Conservation (phyloP, 2,329 filamentous ascomycete genomes). For the Akanthomyces dipterigenus region DNA sequence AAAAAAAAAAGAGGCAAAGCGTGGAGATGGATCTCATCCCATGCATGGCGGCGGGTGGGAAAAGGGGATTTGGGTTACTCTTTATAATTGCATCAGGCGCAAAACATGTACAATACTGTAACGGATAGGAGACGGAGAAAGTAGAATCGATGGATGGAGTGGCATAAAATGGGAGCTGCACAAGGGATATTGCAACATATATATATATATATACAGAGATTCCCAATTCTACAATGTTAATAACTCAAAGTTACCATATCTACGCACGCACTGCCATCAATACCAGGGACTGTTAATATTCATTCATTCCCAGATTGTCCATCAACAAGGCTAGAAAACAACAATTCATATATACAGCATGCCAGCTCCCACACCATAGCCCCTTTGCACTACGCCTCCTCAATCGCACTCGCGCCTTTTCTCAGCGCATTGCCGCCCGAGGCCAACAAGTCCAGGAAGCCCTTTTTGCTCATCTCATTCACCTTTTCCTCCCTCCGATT, state of each 20-base stretch:
- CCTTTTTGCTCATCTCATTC: constrained; percentile 94
- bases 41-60: no score
- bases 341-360: constrained; percentile 11
- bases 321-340: constrained; percentile 5
- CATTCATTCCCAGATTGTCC: constrained; percentile 9
- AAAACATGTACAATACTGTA: constrained; percentile 8
- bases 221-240: constrained; percentile 5
- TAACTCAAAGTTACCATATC: background rate
- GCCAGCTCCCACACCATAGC: background rate
- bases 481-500: constrained; percentile 77
- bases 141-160: background rate
- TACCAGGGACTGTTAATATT: background rate
- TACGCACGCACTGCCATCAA: background rate
- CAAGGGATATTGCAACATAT: constrained; percentile 1
- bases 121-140: background rate
- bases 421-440: constrained; percentile 54
- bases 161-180: background rate
- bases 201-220: constrained; percentile 6
- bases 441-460: constrained; percentile 86
- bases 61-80: background rate
- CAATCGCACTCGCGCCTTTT: constrained; percentile 47
- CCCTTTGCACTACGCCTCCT: constrained; percentile 45
- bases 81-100: constrained; percentile 6
- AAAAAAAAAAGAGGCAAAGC: no score
- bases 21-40: no score